phyloP scores from a whole-genome alignment of 352 stramenopile genomes.

The Sclerospora graminicola region DNA sequence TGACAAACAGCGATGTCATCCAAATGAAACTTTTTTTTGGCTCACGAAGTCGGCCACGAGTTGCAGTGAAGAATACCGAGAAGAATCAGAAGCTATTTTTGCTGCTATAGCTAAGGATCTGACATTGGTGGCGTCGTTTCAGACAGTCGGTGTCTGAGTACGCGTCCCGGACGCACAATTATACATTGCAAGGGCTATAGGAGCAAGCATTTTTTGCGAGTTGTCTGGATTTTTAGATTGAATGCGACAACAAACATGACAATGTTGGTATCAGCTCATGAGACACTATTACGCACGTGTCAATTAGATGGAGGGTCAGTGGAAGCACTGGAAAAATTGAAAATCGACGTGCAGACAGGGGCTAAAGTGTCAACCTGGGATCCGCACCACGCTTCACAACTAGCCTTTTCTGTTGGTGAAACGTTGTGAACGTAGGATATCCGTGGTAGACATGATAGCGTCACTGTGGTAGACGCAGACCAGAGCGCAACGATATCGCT shows the following conservation, averaged over 20 bases:
- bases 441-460: constrained; percentile 26
- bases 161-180: background rate
- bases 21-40: constrained; percentile 36
- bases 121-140: constrained; percentile 23
- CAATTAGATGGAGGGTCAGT: constrained; percentile 25
- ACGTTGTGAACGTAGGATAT: constrained; percentile 72
- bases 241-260: constrained; percentile 9
- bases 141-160: constrained; percentile 39
- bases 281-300: constrained; percentile 44
- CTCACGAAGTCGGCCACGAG: constrained; percentile 20
- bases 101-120: constrained; percentile 11
- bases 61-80: background rate
- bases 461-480: constrained; percentile 53
- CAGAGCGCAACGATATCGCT: constrained; percentile 62
- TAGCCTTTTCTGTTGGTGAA: constrained; percentile 54
- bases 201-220: background rate
- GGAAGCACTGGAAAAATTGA: constrained; percentile 27
- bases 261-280: constrained; percentile 30
- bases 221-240: constrained; percentile 18
- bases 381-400: constrained; percentile 58
- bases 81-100: constrained; percentile 2
- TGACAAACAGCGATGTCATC: constrained; percentile 29
- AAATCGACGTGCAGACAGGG: constrained; percentile 36
- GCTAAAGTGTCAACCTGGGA: constrained; percentile 56
- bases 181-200: background rate